Conservation (phyloP, 164 flowering plant species). For the Malania oleifera region DNA sequence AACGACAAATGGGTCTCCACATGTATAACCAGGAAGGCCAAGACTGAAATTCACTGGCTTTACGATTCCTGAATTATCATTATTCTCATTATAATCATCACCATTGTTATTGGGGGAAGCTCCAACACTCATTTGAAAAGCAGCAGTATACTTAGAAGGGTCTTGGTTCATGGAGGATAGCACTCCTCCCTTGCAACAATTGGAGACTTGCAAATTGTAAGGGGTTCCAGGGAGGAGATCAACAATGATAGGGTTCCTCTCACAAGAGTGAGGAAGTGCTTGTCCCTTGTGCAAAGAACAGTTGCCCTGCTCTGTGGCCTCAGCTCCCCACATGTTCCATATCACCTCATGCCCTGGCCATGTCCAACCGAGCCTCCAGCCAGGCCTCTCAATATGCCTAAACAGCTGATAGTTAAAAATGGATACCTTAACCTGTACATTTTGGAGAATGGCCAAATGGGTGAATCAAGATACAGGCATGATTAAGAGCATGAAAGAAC, state of each 20-base stretch:
- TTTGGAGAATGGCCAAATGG: background rate
- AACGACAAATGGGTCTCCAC: conserved; percentile 40
- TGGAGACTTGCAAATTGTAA: conserved; percentile 40
- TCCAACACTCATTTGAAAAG: conserved; percentile 51
- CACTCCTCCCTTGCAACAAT: conserved; percentile 78
- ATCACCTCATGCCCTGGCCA: conserved; percentile 63
- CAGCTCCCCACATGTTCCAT: conserved; percentile 61
- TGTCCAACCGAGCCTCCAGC: conserved; percentile 62
- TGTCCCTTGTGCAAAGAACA: conserved; percentile 31
- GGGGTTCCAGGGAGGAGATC: conserved; percentile 50
- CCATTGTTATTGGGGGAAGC: background rate
- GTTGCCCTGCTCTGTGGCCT: conserved; percentile 61
- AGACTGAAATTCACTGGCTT: conserved; percentile 50
- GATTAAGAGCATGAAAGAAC: background rate
- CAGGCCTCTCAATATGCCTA: conserved; percentile 59
- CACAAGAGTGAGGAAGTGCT: conserved; percentile 52
- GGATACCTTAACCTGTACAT: conserved; percentile 39
- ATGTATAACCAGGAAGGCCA: conserved; percentile 67
- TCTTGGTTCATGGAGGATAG: conserved; percentile 56
- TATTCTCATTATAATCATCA: too few species aligned
- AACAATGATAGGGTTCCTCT: conserved; percentile 47
- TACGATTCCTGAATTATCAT: background rate
- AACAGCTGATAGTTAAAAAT: conserved; percentile 55
- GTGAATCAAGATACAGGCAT: background rate
- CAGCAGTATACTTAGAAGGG: conserved; percentile 25